Conservation (phyloP, 257 asterid species). For the Solanum pinnatisectum region DNA sequence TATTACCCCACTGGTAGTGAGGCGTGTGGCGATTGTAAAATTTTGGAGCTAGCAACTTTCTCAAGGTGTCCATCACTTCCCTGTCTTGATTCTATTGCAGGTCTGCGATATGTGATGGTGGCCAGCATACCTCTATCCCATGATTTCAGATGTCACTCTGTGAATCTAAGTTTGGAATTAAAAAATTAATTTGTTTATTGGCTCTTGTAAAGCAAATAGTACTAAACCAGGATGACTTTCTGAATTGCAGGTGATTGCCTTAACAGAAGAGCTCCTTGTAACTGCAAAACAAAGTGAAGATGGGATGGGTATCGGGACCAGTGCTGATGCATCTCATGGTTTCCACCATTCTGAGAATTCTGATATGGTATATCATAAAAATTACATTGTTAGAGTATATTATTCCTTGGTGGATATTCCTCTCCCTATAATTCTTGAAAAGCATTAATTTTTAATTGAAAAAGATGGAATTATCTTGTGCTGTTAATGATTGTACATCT, state of each 20-base stretch:
- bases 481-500: background rate
- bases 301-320: conserved; percentile 34
- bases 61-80: conserved; percentile 73
- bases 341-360: conserved; percentile 33
- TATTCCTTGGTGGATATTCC: background rate
- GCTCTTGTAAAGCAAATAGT: background rate
- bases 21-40: conserved; percentile 33
- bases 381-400: background rate
- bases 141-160: conserved; percentile 78
- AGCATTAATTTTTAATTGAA: background rate
- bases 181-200: conserved; percentile 4
- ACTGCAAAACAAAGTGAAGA: conserved; percentile 69
- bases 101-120: conserved; percentile 79
- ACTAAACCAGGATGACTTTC: conserved; percentile 7
- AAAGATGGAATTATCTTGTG: background rate
- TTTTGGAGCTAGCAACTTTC: conserved; percentile 31
- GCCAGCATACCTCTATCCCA: conserved; percentile 65
- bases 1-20: conserved; percentile 27
- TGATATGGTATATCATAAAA: conserved; percentile 26
- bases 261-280: conserved; percentile 90
- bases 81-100: conserved; percentile 90
- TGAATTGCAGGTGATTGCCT: conserved; percentile 67
- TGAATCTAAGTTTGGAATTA: conserved; percentile 58
- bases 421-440: background rate
- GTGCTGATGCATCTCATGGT: conserved; percentile 41